Evolutionary conservation across 768 basidiomycete genomes (phyloP), one percentile per base, ranked within the genome.

Genomic region (Lyophyllum semitale): DNA sequence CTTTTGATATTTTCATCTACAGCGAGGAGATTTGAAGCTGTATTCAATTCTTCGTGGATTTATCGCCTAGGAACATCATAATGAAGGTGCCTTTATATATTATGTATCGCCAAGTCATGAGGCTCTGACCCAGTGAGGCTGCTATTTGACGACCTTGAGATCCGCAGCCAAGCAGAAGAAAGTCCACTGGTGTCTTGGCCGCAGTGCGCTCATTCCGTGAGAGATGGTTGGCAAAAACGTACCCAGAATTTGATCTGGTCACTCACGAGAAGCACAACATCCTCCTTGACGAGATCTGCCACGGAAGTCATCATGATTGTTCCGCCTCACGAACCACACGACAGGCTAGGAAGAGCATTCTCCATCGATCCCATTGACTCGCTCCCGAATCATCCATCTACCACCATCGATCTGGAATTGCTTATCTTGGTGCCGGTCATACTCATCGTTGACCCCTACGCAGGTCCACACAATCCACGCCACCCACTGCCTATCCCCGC

Each of bases 281-380:
- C 87, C 23, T 86, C 87, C 60, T 81, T 84, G 27, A 88, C 87
- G 1, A 88, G 73, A 26, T 81, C 78, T 4, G 83, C 78, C 8
- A 85, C 87, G 35, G 85, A 81, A 46, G 85, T 77, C 4, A 77
- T 77, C 27, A 68, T 63, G 51, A 88, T 78, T 2, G 77, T 73
- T 0, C 81, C 80, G 54, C n/a, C n/a, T 83, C 82, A 38, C 87
- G 81, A 48, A 88, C 71, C 25, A 84, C 84, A 41, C 78, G 84
- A 63, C 84, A 87, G 8, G 83, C 76, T 0, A 85, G 87, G 17
- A 85, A 85, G 47, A 88, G 87, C 84, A 88, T 84, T n/a, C n/a
- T n/a, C n/a, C n/a, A n/a, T n/a, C n/a, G n/a, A n/a, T n/a, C n/a
- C n/a, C n/a, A n/a, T n/a, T n/a, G n/a, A n/a, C n/a, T n/a, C n/a